These are phyloP conservation scores for Cytospora schulzeri DNA, from an alignment of 2,329 filamentous ascomycete species.

Conservation along the genomic window DNA sequence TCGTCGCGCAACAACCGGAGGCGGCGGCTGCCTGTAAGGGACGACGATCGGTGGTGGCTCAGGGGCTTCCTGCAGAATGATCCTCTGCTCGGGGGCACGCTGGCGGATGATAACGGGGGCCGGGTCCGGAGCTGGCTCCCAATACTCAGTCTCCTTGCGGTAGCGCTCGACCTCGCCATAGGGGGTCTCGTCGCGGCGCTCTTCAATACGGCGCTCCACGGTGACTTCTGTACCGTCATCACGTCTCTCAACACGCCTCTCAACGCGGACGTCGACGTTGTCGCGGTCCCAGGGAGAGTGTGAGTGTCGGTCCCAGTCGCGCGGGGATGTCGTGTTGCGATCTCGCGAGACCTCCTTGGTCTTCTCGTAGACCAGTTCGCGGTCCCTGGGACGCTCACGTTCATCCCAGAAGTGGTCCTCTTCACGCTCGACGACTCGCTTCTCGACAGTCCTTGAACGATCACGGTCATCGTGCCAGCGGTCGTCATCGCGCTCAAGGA, in stretches of 20 bases:
- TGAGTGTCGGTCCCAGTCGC: constrained; percentile 39
- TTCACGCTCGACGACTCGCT: constrained; percentile 38
- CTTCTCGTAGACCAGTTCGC: constrained; percentile 47
- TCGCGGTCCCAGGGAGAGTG: constrained; percentile 39
- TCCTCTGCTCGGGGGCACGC: constrained; percentile 58
- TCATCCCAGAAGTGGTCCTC: constrained; percentile 41
- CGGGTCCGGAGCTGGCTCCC: constrained; percentile 47
- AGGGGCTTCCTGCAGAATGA: constrained; percentile 62
- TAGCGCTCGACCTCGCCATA: constrained; percentile 60
- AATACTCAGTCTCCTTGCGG: constrained; percentile 65
- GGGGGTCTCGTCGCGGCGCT: constrained; percentile 48
- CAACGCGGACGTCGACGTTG: constrained; percentile 46
- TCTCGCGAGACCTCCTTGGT: constrained; percentile 46
- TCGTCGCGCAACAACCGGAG: constrained; percentile 37
- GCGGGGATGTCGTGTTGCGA: constrained; percentile 32
- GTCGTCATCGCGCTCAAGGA: constrained; percentile 25
- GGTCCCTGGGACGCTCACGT: constrained; percentile 35
- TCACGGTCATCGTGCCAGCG: constrained; percentile 26
- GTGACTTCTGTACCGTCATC: constrained; percentile 53
- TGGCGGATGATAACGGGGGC: constrained; percentile 60
- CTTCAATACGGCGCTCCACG: constrained; percentile 56
- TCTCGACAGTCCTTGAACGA: constrained; percentile 35
- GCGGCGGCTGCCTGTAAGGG: constrained; percentile 45
- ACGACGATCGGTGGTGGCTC: constrained; percentile 54
- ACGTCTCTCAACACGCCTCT: constrained; percentile 45